Evolutionary conservation across 108 stramenopile species (phyloP).

Genomic region (Phaeodactylum tricornutum): DNA sequence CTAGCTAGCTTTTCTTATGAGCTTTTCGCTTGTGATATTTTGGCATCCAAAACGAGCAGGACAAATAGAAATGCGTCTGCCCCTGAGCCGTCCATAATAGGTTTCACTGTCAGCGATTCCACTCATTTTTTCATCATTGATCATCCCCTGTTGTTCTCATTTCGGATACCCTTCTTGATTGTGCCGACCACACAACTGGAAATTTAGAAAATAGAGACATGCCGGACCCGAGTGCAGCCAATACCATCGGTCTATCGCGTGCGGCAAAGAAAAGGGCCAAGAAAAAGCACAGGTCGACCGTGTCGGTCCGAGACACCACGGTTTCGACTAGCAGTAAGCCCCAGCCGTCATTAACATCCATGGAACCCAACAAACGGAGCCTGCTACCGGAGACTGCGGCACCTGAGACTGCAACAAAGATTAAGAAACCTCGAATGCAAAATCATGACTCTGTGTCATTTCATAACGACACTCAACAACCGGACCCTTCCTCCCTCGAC

Average conservation of each 20-base stretch:
- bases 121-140: too few relatives aligned
- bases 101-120: too few relatives aligned
- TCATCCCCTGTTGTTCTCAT: too few relatives aligned
- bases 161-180: too few relatives aligned
- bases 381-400: conserved; percentile 5
- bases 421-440: conserved; percentile 11
- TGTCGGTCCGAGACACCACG: conserved; percentile 8
- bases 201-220: too few relatives aligned
- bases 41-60: too few relatives aligned
- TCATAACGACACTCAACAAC: background rate
- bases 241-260: conserved; percentile 53
- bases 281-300: conserved; percentile 44
- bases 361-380: conserved; percentile 1
- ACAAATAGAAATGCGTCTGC: too few relatives aligned
- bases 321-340: background rate
- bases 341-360: conserved; percentile 3
- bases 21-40: too few relatives aligned
- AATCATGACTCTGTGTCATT: conserved; percentile 1
- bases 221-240: too few relatives aligned
- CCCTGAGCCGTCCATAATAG: too few relatives aligned
- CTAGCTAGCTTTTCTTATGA: too few relatives aligned
- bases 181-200: too few relatives aligned
- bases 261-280: conserved; percentile 81
- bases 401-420: conserved; percentile 2
- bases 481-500: conserved; percentile 14